Evolutionary conservation across 305 asterid species (phyloP).

Genomic region (Solanum aculeatissimum): DNA sequence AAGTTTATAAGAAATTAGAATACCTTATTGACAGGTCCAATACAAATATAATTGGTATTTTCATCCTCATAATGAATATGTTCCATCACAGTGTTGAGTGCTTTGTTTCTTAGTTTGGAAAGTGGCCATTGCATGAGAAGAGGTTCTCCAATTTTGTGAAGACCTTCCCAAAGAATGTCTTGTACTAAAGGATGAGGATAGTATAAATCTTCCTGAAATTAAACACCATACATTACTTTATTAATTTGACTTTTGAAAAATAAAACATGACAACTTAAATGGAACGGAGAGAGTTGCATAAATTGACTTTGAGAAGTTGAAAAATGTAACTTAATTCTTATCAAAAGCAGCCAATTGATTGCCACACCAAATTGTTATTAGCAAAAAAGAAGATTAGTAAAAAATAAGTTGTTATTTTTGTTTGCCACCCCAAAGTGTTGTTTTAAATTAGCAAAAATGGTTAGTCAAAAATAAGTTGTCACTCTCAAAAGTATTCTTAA

Average conservation of each 20-base stretch:
- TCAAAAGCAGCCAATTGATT: background rate
- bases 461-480: background rate
- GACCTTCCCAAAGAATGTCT: slow-evolving; percentile 36
- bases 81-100: slow-evolving; percentile 17
- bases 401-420: background rate
- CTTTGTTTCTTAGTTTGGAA: slow-evolving; percentile 32
- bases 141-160: slow-evolving; percentile 35
- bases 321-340: background rate
- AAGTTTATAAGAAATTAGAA: background rate
- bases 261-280: too few relatives aligned
- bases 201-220: slow-evolving; percentile 43
- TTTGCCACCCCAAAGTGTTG: background rate
- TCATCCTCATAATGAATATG: slow-evolving; percentile 43
- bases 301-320: too few relatives aligned
- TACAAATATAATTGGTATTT: slow-evolving; percentile 33
- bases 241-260: background rate
- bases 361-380: too few relatives aligned
- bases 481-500: background rate
- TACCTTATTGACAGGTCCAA: slow-evolving; percentile 54
- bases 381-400: too few relatives aligned
- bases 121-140: slow-evolving; percentile 43
- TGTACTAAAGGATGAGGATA: slow-evolving; percentile 39
- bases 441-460: background rate
- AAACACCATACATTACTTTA: background rate
- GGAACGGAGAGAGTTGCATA: too few relatives aligned